Percentiles rank a stretch among this genome's conserved stretches.
phyloP scores from a whole-genome alignment of 768 basidiomycete genomes.

The Pisolithus marmoratus region DNA sequence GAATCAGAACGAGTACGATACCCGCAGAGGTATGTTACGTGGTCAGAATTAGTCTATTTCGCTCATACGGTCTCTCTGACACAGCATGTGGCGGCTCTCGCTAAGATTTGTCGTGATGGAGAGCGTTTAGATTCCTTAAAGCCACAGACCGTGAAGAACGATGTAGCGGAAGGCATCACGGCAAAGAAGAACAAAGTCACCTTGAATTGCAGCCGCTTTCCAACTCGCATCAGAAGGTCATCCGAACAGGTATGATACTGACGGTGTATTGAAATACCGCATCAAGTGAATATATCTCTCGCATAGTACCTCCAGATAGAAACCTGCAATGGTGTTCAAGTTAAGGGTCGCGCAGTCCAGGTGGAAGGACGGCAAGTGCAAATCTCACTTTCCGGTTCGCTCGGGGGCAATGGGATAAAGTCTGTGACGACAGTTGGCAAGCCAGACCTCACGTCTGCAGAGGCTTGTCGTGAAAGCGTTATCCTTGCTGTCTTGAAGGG shows the following conservation, averaged over 20 bases:
- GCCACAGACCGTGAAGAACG: slow-evolving; percentile 39
- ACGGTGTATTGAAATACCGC: not conserved
- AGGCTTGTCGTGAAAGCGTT: slow-evolving; percentile 24
- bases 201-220: slow-evolving; percentile 37
- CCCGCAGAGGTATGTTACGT: slow-evolving; percentile 21
- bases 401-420: slow-evolving; percentile 14
- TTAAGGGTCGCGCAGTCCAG: slow-evolving; percentile 15
- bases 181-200: slow-evolving; percentile 26
- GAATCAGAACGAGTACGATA: slow-evolving; percentile 24
- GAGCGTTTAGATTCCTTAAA: slow-evolving; percentile 45
- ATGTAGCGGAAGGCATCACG: slow-evolving; percentile 27
- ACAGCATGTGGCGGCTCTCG: slow-evolving; percentile 40
- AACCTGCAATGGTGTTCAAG: not conserved
- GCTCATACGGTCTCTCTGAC: slow-evolving; percentile 2
- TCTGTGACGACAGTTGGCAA: slow-evolving; percentile 48
- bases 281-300: not conserved
- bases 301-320: slow-evolving; percentile 17
- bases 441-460: slow-evolving; percentile 51
- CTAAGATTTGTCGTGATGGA: slow-evolving; percentile 41
- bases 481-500: slow-evolving; percentile 19
- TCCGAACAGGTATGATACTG: slow-evolving; percentile 31
- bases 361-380: slow-evolving; percentile 35
- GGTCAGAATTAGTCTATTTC: not conserved
- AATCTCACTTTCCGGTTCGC: slow-evolving; percentile 20
- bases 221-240: slow-evolving; percentile 37